Evolutionary conservation across 2,329 filamentous ascomycete species (phyloP), one percentile per base, ranked within the genome.

Genomic region (Colletotrichum echinochloae): DNA sequence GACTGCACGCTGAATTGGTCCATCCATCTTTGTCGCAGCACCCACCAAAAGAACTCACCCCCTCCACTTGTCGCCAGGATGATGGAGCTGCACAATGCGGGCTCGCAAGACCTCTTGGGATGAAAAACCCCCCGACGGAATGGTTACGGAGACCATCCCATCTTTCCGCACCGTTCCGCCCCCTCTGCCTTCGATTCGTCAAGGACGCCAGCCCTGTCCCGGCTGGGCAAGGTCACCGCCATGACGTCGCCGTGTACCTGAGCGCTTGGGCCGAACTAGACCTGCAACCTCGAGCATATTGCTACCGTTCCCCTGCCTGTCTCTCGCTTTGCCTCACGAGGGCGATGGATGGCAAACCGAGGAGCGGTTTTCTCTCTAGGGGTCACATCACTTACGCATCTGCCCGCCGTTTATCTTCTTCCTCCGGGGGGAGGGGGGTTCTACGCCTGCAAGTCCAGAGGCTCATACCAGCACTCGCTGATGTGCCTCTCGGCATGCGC

Each of bases 261-360:
- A 68, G 44, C 52, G 33, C 64, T 62, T 70, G 59, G 44, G 64
- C 68, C 65, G 51, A 67, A 62, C 56, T 59, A 70, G 37, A 23
- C 23, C 23, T 54, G 67, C 67, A 59, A 51, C 44, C 59, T 41
- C 41, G 16, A 60, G 41, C 63, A 66, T 12, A 37, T n/a, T 18
- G 12, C 51, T n/a, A n/a, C n/a, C n/a, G n/a, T 48, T 7, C 35
- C 46, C 18, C 9, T 33, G 18, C 14, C 7, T 20, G 7, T 18
- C 16, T 28, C 26, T n/a, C 44, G 41, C 23, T 55, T 55, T 49
- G 35, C 26, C n/a, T 28, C 2, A n/a, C 12, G 16, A 41, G 23
- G 30, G n/a, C 16, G 37, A 37, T 49, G 44, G 33, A 20, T 41
- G n/a, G 52, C 35, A 12, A 56, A 51, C 64, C 44, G 44, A 46